Percentiles rank a stretch among this genome's conserved stretches.
Evolutionary conservation across 257 asterid genomes (phyloP).

Genomic region (Paulownia fortunei): DNA sequence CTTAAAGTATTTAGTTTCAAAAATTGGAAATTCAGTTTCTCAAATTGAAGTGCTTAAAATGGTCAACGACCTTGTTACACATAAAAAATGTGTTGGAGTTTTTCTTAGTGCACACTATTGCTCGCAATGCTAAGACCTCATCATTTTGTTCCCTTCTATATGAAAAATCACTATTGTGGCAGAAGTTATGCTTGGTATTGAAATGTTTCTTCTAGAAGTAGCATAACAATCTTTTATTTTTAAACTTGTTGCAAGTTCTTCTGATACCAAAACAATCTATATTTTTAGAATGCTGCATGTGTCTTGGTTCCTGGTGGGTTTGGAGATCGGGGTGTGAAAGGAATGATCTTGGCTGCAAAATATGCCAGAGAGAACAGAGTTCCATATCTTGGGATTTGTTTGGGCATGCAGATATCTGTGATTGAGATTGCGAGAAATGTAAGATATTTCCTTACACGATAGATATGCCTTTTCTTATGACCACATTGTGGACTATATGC

Average conservation of each 20-base stretch:
- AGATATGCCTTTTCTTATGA: conserved; percentile 1
- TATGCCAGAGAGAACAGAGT: conserved; percentile 87
- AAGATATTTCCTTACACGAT: conserved; percentile 40
- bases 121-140: not conserved
- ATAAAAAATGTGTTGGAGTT: not conserved
- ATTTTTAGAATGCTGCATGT: conserved; percentile 79
- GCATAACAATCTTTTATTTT: not conserved
- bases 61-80: not conserved
- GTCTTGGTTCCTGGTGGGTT: conserved; percentile 99
- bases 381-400: conserved; percentile 96
- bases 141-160: not conserved
- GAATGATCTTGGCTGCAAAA: conserved; percentile 97
- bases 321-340: conserved; percentile 96
- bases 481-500: conserved; percentile 22
- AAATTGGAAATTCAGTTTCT: not conserved
- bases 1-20: conserved; percentile 3
- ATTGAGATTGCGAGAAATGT: conserved; percentile 93
- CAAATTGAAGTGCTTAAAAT: not conserved
- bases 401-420: conserved; percentile 98
- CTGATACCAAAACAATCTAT: conserved; percentile 18
- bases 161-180: not conserved
- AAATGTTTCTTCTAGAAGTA: not conserved
- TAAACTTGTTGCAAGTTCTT: conserved; percentile 11
- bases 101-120: not conserved
- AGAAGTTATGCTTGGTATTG: not conserved